phyloP scores from a whole-genome alignment of 2,329 filamentous ascomycete genomes.

The Teratosphaeria nubilosa region DNA sequence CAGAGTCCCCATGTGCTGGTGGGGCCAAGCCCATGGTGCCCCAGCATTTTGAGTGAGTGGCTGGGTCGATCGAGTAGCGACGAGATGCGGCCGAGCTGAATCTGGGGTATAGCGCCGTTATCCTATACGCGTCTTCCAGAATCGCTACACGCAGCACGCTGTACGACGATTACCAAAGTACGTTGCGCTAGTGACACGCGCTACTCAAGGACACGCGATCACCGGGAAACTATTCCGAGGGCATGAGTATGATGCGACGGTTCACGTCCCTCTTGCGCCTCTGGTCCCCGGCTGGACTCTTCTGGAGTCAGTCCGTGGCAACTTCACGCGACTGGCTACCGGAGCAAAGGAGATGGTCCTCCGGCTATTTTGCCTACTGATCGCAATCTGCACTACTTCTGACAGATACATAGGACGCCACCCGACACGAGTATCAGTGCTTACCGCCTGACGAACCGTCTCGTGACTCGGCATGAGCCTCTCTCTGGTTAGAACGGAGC shows the following conservation, averaged over 20 bases:
- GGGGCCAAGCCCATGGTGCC: not conserved
- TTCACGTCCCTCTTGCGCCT: too few relatives aligned
- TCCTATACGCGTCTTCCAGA: too few relatives aligned
- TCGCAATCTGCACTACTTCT: not conserved
- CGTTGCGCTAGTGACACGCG: too few relatives aligned
- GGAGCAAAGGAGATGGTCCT: not conserved
- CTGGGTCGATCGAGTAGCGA: not conserved
- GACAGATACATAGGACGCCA: not conserved
- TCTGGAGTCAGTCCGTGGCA: too few relatives aligned
- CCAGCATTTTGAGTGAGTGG: not conserved
- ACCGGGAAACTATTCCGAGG: too few relatives aligned
- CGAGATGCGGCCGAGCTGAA: not conserved
- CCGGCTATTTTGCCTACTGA: not conserved
- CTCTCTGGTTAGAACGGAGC: not conserved
- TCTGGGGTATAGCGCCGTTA: too few relatives aligned
- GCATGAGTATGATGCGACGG: too few relatives aligned
- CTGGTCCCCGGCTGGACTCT: too few relatives aligned
- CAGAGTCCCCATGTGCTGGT: not conserved
- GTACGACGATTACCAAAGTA: too few relatives aligned
- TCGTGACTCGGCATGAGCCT: not conserved
- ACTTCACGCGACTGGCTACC: not conserved
- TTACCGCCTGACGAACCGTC: not conserved
- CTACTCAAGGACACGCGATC: too few relatives aligned
- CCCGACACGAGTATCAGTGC: not conserved
- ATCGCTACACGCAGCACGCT: not conserved